A percentile compares a stretch with the other conserved stretches of the same genome.
Evolutionary conservation across 371 early-diverging fungal species (phyloP).

Genomic region (Mucor mucedo): DNA sequence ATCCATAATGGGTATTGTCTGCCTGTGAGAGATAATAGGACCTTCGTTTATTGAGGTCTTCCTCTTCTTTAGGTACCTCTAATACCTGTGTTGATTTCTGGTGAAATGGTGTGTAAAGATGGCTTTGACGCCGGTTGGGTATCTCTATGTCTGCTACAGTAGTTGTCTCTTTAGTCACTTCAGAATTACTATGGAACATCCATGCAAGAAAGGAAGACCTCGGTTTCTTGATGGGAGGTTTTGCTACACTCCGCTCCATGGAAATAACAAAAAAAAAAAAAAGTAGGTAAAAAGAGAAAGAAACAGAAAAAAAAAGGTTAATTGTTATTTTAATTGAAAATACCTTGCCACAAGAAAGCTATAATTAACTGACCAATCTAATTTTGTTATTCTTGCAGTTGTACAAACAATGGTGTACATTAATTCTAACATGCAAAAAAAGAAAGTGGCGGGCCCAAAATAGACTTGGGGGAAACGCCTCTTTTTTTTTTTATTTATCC

Average conservation of each 20-base stretch:
- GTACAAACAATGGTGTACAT: background rate
- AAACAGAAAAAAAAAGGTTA: background rate
- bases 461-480: too few species aligned
- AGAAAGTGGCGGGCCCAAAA: conserved; percentile 6
- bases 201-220: conserved; percentile 14
- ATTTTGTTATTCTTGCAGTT: background rate
- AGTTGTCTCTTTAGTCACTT: background rate
- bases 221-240: background rate
- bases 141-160: conserved; percentile 7
- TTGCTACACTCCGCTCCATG: background rate
- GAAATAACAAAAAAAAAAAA: background rate
- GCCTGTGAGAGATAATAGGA: conserved; percentile 9
- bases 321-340: background rate
- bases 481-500: background rate
- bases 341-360: background rate
- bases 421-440: too few species aligned
- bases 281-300: background rate
- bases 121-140: conserved; percentile 28
- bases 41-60: background rate
- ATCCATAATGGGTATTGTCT: background rate
- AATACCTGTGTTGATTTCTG: background rate
- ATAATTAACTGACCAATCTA: conserved; percentile 1
- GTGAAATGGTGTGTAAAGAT: conserved; percentile 19
- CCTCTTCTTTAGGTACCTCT: background rate
- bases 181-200: conserved; percentile 1